Evolutionary conservation across 2,329 filamentous ascomycete species (phyloP).

Genomic region (Cladosporium sp.): DNA sequence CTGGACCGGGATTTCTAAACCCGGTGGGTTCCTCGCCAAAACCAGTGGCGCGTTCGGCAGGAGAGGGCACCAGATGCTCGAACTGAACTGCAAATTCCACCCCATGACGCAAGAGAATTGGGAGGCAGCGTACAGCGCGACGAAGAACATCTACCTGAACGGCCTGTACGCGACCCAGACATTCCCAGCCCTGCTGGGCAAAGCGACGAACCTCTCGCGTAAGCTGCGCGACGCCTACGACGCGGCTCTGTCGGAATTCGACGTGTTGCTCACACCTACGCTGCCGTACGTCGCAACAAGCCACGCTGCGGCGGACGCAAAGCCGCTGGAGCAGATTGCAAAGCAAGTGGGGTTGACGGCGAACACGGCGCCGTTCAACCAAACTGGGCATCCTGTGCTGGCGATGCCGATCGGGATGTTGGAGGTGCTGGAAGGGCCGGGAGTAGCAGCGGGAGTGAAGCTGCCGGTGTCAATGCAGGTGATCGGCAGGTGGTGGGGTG

Average conservation of each 20-base stretch:
- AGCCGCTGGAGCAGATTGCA: conserved; percentile 41
- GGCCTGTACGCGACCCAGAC: conserved; percentile 42
- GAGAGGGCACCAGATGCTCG: conserved; percentile 44
- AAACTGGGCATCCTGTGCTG: conserved; percentile 45
- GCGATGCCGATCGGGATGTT: conserved; percentile 37
- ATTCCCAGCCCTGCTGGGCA: conserved; percentile 43
- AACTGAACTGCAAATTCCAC: conserved; percentile 44
- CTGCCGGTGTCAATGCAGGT: conserved; percentile 31
- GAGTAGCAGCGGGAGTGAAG: conserved; percentile 19
- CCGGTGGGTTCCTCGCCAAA: conserved; percentile 40
- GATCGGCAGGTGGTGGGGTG: conserved; percentile 42
- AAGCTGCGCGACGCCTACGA: conserved; percentile 44
- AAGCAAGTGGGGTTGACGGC: conserved; percentile 49
- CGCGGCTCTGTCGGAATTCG: conserved; percentile 33
- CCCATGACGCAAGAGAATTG: conserved; percentile 40
- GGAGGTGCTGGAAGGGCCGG: conserved; percentile 46
- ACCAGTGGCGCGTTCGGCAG: conserved; percentile 37
- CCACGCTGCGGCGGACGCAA: conserved; percentile 35
- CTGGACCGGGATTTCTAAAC: conserved; percentile 43
- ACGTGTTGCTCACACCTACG: conserved; percentile 44
- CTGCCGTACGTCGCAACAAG: conserved; percentile 43
- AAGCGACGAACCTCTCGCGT: conserved; percentile 40
- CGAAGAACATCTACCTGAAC: conserved; percentile 51
- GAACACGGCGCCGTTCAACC: conserved; percentile 51
- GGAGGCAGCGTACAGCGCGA: conserved; percentile 46